These are phyloP conservation scores for Xylaria sp. DNA, from an alignment of 2,329 filamentous ascomycete species.

Conservation along the genomic window DNA sequence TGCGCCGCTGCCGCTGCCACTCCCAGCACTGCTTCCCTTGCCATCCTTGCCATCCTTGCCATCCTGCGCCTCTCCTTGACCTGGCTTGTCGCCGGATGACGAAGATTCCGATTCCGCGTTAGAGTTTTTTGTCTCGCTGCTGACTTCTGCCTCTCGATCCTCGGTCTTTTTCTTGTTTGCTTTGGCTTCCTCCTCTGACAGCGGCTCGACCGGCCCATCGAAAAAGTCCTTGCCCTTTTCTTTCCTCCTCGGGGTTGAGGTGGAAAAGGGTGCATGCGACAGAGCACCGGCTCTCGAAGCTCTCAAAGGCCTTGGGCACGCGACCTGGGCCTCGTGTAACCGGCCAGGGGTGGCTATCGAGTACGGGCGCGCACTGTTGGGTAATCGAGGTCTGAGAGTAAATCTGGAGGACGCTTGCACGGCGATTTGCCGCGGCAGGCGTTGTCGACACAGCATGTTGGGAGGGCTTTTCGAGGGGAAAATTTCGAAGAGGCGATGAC, in stretches of 20 bases:
- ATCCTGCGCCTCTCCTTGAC: slow-evolving; percentile 49
- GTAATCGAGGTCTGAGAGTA: slow-evolving; percentile 25
- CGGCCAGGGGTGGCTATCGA: slow-evolving; percentile 29
- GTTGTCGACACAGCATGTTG: slow-evolving; percentile 41
- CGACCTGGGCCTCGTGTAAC: slow-evolving; percentile 22
- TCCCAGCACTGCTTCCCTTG: slow-evolving; percentile 62
- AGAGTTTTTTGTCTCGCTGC: slow-evolving; percentile 46
- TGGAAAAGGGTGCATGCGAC: slow-evolving; percentile 41
- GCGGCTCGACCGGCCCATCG: slow-evolving; percentile 51
- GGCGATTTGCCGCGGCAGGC: slow-evolving; percentile 35
- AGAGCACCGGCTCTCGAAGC: slow-evolving; percentile 8
- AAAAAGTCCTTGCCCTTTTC: slow-evolving; percentile 53
- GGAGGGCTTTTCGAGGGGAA: slow-evolving; percentile 9
- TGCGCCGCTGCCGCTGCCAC: slow-evolving; percentile 56
- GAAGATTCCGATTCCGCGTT: slow-evolving; percentile 46
- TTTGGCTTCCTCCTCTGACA: slow-evolving; percentile 57
- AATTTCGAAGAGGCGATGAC: slow-evolving; percentile 24
- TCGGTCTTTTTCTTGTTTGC: slow-evolving; percentile 53
- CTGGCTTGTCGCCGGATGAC: slow-evolving; percentile 50
- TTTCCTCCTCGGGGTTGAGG: slow-evolving; percentile 41
- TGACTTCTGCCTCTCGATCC: slow-evolving; percentile 50
- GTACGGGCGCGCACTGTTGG: slow-evolving; percentile 28
- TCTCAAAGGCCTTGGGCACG: slow-evolving; percentile 25
- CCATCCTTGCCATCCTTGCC: slow-evolving; percentile 62
- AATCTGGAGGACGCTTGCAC: slow-evolving; percentile 27